Conservation (phyloP, 2,329 filamentous ascomycete genomes). For the Grosmannia clavigera region DNA sequence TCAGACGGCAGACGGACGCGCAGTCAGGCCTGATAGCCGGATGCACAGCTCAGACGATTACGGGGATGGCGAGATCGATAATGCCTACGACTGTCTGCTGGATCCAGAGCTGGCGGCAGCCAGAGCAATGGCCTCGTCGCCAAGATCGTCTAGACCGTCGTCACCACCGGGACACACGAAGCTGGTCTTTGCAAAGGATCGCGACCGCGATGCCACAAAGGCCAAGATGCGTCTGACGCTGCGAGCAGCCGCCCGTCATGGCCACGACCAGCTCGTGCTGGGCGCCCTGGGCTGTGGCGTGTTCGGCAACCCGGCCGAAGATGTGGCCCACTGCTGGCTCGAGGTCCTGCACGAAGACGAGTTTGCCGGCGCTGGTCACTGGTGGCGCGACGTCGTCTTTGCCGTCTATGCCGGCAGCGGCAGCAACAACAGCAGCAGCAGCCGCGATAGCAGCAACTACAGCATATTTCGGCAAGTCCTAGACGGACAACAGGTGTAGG, state of each 20-base stretch:
- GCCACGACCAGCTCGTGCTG: conserved; percentile 48
- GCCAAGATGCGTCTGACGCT: conserved; percentile 51
- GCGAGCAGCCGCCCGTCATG: conserved; percentile 43
- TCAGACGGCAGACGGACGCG: not conserved
- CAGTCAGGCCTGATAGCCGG: not conserved
- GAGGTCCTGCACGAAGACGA: conserved; percentile 49
- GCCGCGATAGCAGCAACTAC: conserved; percentile 30
- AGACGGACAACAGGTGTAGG: conserved; percentile 21
- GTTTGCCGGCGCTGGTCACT: conserved; percentile 40
- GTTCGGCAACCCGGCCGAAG: conserved; percentile 47
- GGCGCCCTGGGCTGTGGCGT: conserved; percentile 59
- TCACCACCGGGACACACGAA: not conserved
- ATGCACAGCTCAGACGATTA: not conserved
- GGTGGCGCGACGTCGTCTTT: conserved; percentile 53
- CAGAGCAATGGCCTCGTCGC: not conserved
- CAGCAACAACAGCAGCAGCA: conserved; percentile 17
- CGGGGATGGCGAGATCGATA: too few relatives aligned
- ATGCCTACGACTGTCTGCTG: not conserved
- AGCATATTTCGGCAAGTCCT: conserved; percentile 34
- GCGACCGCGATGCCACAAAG: conserved; percentile 42
- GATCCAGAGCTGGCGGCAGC: not conserved
- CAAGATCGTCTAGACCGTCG: not conserved
- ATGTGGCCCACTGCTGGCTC: conserved; percentile 50
- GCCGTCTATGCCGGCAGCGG: conserved; percentile 40
- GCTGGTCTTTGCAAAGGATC: conserved; percentile 23